Conservation (phyloP, 441 rosid genomes). For the Syzygium malaccense region DNA sequence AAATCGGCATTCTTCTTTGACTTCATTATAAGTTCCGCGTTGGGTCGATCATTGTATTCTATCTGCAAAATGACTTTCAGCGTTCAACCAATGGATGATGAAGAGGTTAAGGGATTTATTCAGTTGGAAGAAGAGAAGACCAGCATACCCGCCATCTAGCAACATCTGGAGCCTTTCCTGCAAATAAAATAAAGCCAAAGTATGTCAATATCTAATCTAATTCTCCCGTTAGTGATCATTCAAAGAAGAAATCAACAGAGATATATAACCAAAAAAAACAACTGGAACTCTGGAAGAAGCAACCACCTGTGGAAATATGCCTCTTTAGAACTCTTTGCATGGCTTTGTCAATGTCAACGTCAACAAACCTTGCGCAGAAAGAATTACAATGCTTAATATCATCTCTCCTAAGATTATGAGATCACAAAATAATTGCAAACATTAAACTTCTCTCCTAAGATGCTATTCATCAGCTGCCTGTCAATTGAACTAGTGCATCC, state of each 20-base stretch:
- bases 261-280: neutral
- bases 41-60: conserved; percentile 70
- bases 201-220: neutral
- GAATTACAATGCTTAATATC: neutral
- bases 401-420: too few relatives aligned
- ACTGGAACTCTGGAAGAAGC: neutral
- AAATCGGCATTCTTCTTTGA: conserved; percentile 69
- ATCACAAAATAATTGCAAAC: neutral
- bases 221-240: neutral
- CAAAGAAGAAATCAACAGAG: neutral
- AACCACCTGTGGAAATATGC: conserved; percentile 71
- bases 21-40: conserved; percentile 69
- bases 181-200: neutral
- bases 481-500: neutral
- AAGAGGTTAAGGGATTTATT: neutral
- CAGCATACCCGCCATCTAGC: conserved; percentile 79
- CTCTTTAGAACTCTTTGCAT: conserved; percentile 72
- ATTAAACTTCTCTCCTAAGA: neutral
- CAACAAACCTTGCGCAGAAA: conserved; percentile 54
- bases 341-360: conserved; percentile 59
- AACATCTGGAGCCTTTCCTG: conserved; percentile 71
- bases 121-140: neutral
- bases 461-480: neutral
- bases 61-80: conserved; percentile 37
- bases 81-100: neutral